Conservation (phyloP, 1,284 basidiomycete species). For the Puccinia horiana region DNA sequence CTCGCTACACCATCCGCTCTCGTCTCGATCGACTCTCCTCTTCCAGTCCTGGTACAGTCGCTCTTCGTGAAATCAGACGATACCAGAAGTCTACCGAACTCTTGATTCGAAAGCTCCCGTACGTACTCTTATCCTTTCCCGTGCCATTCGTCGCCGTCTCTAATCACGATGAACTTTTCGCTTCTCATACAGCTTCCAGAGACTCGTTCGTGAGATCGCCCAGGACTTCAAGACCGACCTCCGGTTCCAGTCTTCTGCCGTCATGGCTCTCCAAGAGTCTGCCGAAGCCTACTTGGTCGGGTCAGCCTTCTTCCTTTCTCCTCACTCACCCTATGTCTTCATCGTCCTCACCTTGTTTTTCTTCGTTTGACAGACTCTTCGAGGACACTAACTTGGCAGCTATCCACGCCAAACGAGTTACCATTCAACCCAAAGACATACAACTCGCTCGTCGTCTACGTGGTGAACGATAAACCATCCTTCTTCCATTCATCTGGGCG, state of each 20-base stretch:
- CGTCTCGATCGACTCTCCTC: no score
- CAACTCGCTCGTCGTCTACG: conserved; percentile 75
- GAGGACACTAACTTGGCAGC: conserved; percentile 63
- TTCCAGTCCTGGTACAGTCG: conserved; percentile 56
- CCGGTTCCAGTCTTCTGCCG: no score
- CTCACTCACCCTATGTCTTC: neutral
- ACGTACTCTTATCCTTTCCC: conserved; percentile 16
- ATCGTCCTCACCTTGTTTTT: conserved; percentile 51
- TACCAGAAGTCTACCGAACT: conserved; percentile 61
- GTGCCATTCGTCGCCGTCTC: neutral
- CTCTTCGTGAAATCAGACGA: conserved; percentile 55
- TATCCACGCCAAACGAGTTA: no score
- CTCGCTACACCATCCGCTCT: no score
- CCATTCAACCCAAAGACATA: conserved; percentile 67
- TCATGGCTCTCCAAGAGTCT: no score
- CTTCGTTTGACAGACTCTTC: conserved; percentile 60
- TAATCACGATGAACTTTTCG: conserved; percentile 13
- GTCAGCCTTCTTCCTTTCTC: neutral
- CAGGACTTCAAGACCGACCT: no score
- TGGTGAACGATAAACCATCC: conserved; percentile 67
- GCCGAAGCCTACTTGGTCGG: conserved; percentile 63
- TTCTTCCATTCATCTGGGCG: no score
- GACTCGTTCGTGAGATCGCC: conserved; percentile 56
- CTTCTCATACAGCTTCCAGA: conserved; percentile 53
- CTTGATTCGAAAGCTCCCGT: no score